A percentile compares a stretch with the other conserved stretches of the same genome.
These are phyloP conservation scores for Talaromyces sp. DNA, from an alignment of 2,329 filamentous ascomycete genomes.

Conservation along the genomic window DNA sequence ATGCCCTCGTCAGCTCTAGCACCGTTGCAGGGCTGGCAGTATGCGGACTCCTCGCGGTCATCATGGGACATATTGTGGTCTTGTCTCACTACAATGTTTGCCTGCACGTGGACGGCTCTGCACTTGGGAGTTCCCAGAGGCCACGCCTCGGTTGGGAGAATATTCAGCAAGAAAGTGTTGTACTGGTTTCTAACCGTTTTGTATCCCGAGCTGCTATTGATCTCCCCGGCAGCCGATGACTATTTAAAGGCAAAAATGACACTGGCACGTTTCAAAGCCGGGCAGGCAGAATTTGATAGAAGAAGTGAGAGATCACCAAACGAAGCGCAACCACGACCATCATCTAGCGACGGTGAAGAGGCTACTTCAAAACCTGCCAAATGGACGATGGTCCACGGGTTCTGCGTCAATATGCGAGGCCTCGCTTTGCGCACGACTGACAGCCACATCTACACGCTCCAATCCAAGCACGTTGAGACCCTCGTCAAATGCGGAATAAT, in stretches of 20 bases:
- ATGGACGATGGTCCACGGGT: not conserved
- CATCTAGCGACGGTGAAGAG: not conserved
- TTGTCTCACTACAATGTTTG: slow-evolving; percentile 15
- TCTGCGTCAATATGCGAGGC: slow-evolving; percentile 1
- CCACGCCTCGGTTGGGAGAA: not conserved
- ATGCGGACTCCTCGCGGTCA: slow-evolving; percentile 7
- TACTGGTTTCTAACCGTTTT: not conserved
- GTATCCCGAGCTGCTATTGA: not conserved
- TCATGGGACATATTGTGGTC: slow-evolving; percentile 17
- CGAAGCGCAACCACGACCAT: too few species aligned
- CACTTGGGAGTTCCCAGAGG: slow-evolving; percentile 9
- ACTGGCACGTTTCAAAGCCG: not conserved
- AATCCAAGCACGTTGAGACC: not conserved
- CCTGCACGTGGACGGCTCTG: slow-evolving; percentile 16
- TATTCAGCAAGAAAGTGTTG: not conserved
- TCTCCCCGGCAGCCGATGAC: not conserved
- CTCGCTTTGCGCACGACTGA: not conserved
- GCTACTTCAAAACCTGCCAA: not conserved
- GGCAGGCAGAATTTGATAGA: not conserved
- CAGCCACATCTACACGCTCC: not conserved
- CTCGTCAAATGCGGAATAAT: slow-evolving; percentile 11
- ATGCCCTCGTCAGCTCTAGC: not conserved
- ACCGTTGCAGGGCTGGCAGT: slow-evolving; percentile 2
- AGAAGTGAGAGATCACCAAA: not conserved
- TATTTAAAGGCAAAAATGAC: not conserved